These are phyloP conservation scores for Euphorbia celastroides DNA, from an alignment of 441 rosid species.

Conservation along the genomic window DNA sequence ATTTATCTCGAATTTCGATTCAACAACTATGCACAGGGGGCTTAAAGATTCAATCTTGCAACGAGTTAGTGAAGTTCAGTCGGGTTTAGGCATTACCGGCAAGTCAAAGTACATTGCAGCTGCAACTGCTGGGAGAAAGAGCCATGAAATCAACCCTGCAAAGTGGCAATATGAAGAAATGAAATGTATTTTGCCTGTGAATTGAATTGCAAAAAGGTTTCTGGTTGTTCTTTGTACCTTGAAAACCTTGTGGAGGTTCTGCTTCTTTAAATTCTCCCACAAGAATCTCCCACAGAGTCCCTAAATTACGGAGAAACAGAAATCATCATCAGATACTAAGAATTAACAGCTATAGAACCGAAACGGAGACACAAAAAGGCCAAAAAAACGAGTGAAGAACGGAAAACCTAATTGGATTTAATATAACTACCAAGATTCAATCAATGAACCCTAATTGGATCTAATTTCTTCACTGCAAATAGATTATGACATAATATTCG, in stretches of 20 bases:
- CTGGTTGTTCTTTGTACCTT: conserved; percentile 33
- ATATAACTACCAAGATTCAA: neutral
- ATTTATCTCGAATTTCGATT: too few species aligned
- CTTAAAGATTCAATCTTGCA: neutral
- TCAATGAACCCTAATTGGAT: neutral
- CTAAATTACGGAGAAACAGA: conserved; percentile 20
- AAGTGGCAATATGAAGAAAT: neutral
- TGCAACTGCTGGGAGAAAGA: conserved; percentile 77
- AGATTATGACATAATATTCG: neutral
- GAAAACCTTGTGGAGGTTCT: conserved; percentile 83
- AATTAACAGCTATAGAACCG: too few species aligned
- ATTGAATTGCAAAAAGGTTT: neutral
- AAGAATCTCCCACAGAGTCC: conserved; percentile 73
- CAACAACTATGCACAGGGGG: too few species aligned
- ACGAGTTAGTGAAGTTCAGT: neutral
- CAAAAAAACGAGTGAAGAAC: too few species aligned
- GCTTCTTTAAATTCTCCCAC: conserved; percentile 51
- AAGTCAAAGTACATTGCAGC: conserved; percentile 61
- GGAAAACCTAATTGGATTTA: too few species aligned
- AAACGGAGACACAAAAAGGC: too few species aligned
- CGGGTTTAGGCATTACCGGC: conserved; percentile 39
- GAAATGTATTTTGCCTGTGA: neutral
- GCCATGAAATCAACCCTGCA: conserved; percentile 70
- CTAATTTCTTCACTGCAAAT: neutral
- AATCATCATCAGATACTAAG: neutral